Evolutionary conservation across 257 asterid genomes (phyloP).

Genomic region (Galeopsis tetrahit): DNA sequence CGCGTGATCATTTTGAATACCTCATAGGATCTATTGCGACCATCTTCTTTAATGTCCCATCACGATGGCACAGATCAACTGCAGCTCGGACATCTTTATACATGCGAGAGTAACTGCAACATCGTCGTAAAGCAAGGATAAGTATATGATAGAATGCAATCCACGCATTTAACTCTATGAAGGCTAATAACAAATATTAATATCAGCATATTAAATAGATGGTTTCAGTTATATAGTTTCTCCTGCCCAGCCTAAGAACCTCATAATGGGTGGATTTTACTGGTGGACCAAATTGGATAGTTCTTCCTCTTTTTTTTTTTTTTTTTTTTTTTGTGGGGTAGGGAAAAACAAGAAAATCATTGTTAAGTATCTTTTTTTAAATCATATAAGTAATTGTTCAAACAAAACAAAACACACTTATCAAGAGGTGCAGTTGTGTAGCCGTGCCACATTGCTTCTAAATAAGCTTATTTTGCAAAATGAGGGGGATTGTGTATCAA

Average conservation of each 20-base stretch:
- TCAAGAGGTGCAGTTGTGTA: background rate
- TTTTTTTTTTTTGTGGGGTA: background rate
- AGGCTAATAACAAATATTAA: slow-evolving; percentile 10
- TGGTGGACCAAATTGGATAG: slow-evolving; percentile 2
- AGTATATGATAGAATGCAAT: slow-evolving; percentile 25
- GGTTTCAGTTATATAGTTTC: background rate
- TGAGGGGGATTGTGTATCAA: background rate
- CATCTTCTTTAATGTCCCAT: slow-evolving; percentile 96
- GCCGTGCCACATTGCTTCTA: background rate
- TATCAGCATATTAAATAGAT: slow-evolving; percentile 21
- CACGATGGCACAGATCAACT: slow-evolving; percentile 99
- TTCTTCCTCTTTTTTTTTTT: background rate
- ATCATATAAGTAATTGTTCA: background rate
- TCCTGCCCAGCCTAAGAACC: background rate
- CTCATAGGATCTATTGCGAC: slow-evolving; percentile 94
- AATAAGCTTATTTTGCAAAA: background rate
- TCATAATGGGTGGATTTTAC: background rate
- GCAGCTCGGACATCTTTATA: slow-evolving; percentile 97
- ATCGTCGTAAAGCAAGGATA: slow-evolving; percentile 37
- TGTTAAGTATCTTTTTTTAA: background rate
- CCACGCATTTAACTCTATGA: slow-evolving; percentile 10
- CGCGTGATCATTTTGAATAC: slow-evolving; percentile 41
- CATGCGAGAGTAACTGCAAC: slow-evolving; percentile 78
- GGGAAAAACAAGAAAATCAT: background rate
- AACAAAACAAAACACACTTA: background rate